Conservation (phyloP, 148 eudicot genomes). For the Rhododendron ferrugineum region DNA sequence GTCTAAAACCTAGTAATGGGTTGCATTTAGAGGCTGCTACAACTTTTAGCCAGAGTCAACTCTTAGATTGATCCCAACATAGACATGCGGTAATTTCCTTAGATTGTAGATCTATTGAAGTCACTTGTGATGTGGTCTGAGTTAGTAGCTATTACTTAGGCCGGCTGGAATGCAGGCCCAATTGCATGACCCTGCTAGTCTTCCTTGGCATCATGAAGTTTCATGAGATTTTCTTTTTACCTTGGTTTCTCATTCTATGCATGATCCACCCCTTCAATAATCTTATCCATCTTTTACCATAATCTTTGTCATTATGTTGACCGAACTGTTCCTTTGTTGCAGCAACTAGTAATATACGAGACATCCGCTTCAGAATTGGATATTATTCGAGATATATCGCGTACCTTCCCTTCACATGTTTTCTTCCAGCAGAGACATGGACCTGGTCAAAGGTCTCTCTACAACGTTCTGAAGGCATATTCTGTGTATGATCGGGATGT, state of each 20-base stretch:
- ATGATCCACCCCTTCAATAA: neutral
- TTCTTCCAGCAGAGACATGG: slow-evolving; percentile 99
- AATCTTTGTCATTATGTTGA: neutral
- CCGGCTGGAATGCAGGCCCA: neutral
- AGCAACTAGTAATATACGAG: slow-evolving; percentile 98
- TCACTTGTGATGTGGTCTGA: neutral
- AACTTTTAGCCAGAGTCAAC: neutral
- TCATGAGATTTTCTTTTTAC: neutral
- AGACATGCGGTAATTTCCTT: neutral
- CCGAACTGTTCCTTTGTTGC: slow-evolving; percentile 26
- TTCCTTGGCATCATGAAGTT: neutral
- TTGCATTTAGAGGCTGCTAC: neutral
- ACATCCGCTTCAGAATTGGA: slow-evolving; percentile 94
- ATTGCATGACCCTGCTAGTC: slow-evolving; percentile 6
- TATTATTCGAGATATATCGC: slow-evolving; percentile 96
- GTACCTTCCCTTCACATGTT: slow-evolving; percentile 95
- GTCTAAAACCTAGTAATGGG: neutral
- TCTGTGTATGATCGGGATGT: slow-evolving; percentile 96
- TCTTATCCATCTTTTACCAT: neutral
- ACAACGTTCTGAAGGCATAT: slow-evolving; percentile 95
- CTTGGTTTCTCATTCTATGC: neutral
- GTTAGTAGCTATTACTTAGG: neutral
- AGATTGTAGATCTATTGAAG: neutral
- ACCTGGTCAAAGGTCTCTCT: slow-evolving; percentile 98
- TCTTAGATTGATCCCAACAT: neutral